A percentile compares a stretch with the other conserved stretches of the same genome.
phyloP scores from a whole-genome alignment of 495 filamentous ascomycete genomes.

The Delitschia confertaspora region DNA sequence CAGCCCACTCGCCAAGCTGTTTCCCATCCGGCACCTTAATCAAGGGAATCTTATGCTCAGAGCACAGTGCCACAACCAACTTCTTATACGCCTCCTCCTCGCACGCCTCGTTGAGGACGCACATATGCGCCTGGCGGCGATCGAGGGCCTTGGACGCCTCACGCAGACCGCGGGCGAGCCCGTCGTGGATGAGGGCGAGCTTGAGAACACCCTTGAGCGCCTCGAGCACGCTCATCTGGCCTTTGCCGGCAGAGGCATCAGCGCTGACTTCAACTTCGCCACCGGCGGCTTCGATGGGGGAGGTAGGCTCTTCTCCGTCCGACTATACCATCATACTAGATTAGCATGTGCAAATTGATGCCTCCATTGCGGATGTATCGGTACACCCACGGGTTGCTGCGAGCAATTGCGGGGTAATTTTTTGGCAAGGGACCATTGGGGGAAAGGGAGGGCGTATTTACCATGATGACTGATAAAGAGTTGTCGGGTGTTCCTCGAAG shows the following conservation, averaged over 20 bases:
- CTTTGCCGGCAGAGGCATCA: slow-evolving; percentile 66
- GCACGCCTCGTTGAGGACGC: slow-evolving; percentile 96
- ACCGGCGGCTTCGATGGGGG: slow-evolving; percentile 51
- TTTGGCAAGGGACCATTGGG: background rate
- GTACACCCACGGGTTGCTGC: background rate
- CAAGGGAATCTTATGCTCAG: slow-evolving; percentile 96
- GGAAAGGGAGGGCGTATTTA: slow-evolving; percentile 24
- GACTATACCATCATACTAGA: too few relatives aligned
- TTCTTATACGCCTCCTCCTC: slow-evolving; percentile 99
- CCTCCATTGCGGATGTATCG: too few relatives aligned
- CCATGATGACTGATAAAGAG: slow-evolving; percentile 33
- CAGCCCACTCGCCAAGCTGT: slow-evolving; percentile 98
- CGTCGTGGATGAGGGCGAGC: slow-evolving; percentile 98
- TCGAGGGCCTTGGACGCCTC: slow-evolving; percentile 97
- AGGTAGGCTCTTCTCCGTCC: slow-evolving; percentile 82
- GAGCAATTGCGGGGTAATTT: slow-evolving; percentile 5
- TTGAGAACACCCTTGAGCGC: slow-evolving; percentile 96
- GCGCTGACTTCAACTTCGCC: slow-evolving; percentile 84
- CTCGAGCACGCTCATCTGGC: slow-evolving; percentile 95
- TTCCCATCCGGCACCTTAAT: slow-evolving; percentile 99
- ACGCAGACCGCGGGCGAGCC: slow-evolving; percentile 93
- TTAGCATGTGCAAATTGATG: too few relatives aligned
- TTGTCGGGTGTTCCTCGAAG: slow-evolving; percentile 53
- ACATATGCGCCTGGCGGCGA: slow-evolving; percentile 97
- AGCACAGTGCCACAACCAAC: slow-evolving; percentile 94